Evolutionary conservation across 2,329 filamentous ascomycete genomes (phyloP).

Genomic region (Elsinoe arachidis): DNA sequence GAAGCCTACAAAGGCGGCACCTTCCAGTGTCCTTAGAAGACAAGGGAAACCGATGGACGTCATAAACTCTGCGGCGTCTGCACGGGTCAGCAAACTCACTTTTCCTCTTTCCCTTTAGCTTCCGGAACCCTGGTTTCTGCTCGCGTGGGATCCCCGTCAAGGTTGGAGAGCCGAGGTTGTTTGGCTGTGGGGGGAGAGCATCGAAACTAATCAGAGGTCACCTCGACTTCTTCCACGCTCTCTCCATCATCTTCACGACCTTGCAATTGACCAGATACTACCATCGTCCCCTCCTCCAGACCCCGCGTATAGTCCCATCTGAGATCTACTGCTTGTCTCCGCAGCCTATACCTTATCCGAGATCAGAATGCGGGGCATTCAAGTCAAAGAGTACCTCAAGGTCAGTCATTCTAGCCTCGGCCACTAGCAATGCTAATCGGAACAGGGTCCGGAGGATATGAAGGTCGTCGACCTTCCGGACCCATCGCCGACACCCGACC

Average conservation of each 20-base stretch:
- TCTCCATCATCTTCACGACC: background rate
- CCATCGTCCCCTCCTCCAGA: too few species aligned
- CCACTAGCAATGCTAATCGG: slow-evolving; percentile 1
- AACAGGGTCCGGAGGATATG: slow-evolving; percentile 71
- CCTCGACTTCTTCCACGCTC: background rate
- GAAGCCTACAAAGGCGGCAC: too few species aligned
- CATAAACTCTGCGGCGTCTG: background rate
- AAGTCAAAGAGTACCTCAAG: slow-evolving; percentile 60
- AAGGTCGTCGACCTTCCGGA: slow-evolving; percentile 65
- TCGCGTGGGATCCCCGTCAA: background rate
- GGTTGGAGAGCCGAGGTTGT: background rate
- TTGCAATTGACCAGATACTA: too few species aligned
- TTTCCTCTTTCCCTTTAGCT: slow-evolving; percentile 1
- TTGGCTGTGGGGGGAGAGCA: background rate
- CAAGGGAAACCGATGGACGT: slow-evolving; percentile 11
- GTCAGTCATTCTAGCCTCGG: slow-evolving; percentile 4
- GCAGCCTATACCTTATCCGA: slow-evolving; percentile 23
- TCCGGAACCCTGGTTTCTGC: background rate
- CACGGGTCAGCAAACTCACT: background rate
- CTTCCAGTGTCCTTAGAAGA: background rate
- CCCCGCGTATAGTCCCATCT: too few species aligned
- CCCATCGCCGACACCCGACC: slow-evolving; percentile 58
- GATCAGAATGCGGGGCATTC: slow-evolving; percentile 60
- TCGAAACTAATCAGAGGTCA: background rate
- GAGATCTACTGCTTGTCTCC: background rate